Conservation (phyloP, 139 green algal species). For the Auxenochlorella pyrenoidosa region DNA sequence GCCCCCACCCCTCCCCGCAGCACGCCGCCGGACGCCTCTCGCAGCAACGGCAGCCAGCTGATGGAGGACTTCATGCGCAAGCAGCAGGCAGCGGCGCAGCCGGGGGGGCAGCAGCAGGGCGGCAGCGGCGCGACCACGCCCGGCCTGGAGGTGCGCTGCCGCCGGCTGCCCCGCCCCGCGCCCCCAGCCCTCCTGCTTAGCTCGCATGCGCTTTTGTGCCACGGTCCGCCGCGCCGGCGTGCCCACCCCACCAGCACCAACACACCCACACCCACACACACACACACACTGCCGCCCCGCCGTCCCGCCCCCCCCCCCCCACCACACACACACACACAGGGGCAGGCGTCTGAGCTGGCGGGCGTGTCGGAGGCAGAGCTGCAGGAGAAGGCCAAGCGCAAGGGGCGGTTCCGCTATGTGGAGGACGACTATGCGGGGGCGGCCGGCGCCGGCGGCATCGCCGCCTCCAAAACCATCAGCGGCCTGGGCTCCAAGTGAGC, state of each 20-base stretch:
- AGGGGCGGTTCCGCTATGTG: slow-evolving; percentile 88
- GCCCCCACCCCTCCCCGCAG: background rate
- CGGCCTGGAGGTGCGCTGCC: background rate
- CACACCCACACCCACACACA: background rate
- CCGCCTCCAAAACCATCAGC: background rate
- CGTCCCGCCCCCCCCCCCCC: background rate
- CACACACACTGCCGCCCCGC: too few relatives aligned
- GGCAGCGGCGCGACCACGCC: slow-evolving; percentile 10
- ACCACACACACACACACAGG: too few relatives aligned
- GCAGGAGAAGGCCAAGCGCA: slow-evolving; percentile 61
- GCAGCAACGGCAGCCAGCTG: slow-evolving; percentile 43
- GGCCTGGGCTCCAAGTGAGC: slow-evolving; percentile 8
- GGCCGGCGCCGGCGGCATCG: background rate
- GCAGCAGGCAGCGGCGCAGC: too few relatives aligned
- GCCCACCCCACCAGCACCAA: too few relatives aligned
- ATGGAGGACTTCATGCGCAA: slow-evolving; percentile 53
- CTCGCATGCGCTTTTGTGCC: too few relatives aligned
- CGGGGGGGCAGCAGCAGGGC: slow-evolving; percentile 18
- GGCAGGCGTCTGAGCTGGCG: slow-evolving; percentile 14
- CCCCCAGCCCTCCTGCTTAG: too few relatives aligned
- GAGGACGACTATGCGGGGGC: slow-evolving; percentile 62
- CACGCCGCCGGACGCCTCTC: slow-evolving; percentile 21
- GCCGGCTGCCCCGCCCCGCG: background rate
- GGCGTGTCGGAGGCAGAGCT: slow-evolving; percentile 35
- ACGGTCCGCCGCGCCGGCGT: too few relatives aligned